Evolutionary conservation across 2,329 filamentous ascomycete species (phyloP), one percentile per base, ranked within the genome.

Genomic region (Pseudogymnoascus sp.): DNA sequence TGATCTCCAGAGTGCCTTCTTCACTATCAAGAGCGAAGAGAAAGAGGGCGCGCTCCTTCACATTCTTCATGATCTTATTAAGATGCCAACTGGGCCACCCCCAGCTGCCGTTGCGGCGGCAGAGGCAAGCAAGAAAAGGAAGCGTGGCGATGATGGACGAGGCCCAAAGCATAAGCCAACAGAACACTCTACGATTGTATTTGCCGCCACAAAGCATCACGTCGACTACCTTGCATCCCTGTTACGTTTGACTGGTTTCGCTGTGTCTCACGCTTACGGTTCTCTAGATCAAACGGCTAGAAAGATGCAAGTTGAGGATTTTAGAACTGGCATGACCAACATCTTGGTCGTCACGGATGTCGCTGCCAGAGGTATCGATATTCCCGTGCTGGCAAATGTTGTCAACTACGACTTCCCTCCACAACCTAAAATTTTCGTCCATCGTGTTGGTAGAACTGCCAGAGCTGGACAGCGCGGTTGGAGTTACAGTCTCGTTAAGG

Each of bases 391-490:
- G 37, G 93, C 91, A 64, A 97, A 99, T 73, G 95, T 99, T 65
- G 93, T 99, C 79, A 97, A 99, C 79, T 99, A 96, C 76, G 93
- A 97, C 73, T 99, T 99, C 68, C 93, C 95, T 2, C 90, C 93
- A 1, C 95, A 97, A 71, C 91, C 95, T 18, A 99, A 99, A 77
- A 87, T 99, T 45, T 99, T 96, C 71, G 89, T 99, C 29, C 95
- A 99, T 76, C 88, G 95, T 73, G 95, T 99, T 57, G 95, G 95
- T 71, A 88, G 95, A 77, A 99, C 96, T 26, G 96, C 95, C 42
- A 86, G 95, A 83, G 96, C 96, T 51, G 95, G 93, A 12, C 88
- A 91, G 70, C 86, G 88, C 68, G 95, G 95, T 67, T 97, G 95
- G 95, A 90, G 89, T 77, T 99, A 96, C 77, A 97, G 91, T 78